Conservation (phyloP, 2,329 filamentous ascomycete species). For the Aureobasidium melanogenum region DNA sequence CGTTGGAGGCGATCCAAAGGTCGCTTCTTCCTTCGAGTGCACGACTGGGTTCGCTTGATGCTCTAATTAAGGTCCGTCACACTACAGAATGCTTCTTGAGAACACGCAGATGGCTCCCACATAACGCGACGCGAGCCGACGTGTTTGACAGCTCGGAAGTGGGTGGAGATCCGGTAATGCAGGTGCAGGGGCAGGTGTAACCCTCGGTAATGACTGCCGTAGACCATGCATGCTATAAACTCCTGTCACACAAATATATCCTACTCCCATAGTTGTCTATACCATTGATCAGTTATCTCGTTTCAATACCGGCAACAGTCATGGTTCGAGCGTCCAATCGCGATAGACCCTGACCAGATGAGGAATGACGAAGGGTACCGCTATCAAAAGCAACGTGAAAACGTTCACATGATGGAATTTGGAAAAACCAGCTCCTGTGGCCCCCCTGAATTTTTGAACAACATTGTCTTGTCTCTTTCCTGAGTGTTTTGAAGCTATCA, state of each 20-base stretch:
- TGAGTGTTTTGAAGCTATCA: background rate
- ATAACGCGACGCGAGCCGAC: background rate
- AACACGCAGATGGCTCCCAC: too few species aligned
- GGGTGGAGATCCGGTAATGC: background rate
- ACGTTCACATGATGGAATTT: background rate
- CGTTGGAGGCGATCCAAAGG: constrained; percentile 15
- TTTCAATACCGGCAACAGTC: background rate
- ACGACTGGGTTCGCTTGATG: background rate
- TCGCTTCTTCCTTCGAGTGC: constrained; percentile 17
- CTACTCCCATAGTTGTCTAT: background rate
- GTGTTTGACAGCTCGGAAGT: background rate
- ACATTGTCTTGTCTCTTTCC: background rate
- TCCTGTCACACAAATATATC: background rate
- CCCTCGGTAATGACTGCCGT: background rate
- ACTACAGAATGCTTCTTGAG: too few species aligned
- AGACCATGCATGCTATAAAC: background rate
- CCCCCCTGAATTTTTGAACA: background rate
- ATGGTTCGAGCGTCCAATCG: background rate
- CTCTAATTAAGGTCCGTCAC: background rate
- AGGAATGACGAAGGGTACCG: background rate
- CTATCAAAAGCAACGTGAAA: background rate
- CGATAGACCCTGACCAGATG: background rate
- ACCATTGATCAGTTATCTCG: background rate
- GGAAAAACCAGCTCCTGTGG: background rate
- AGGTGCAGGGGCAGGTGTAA: background rate